Base-by-base conservation (phyloP, 345 rosid genomes). In the Psidium guajava region DNA sequence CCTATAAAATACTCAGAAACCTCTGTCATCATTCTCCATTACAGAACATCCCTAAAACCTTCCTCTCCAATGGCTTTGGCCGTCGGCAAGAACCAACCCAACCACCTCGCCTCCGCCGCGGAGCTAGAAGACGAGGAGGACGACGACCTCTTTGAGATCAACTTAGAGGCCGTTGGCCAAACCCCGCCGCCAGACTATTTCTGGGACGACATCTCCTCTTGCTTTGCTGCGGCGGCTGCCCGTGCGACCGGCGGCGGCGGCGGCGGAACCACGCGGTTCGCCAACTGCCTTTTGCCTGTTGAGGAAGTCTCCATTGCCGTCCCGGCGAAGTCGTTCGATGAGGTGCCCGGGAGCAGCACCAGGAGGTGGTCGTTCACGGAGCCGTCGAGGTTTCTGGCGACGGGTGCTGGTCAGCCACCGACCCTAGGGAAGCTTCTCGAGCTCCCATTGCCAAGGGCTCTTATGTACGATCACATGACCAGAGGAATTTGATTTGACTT, bases 81-180 rank as follows among this genome's bases (percentile, higher is more conserved):
- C 59, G 82, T 84, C 28, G 27, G 22, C 61, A 56, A 83, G 82
- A 83, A 36, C 57, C 80, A 69, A 18, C 47, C 80, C 80, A 69
- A 36, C 14, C 47, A 10, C 80, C 47, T 69, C 25, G 80, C 80
- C 80, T 69, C 47, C 6, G 80, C 40, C 25, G 13, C 3, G 80
- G 80, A 36, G 12, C 80, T 69, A 40, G 80, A 69, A 69, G 87
- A 83, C 42, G 87, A 86, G 18, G 85, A 82, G 69, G 87, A 86
- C 11, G 87, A 86, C 40, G 87, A 86, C 53, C 87, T 86, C 53
- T 86, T 86, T 18, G 87, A 86, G 87, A 86, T 86, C 83, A 54
- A 82, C 83, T 36, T 86, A 12, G 85, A 86, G 55, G 85, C 82
- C 21, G 87, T 82, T 25, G 44, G 58, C 24, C 27, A 49, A 50